Base-by-base conservation (phyloP, 257 asterid genomes). In the Nicotiana sylvestris region DNA sequence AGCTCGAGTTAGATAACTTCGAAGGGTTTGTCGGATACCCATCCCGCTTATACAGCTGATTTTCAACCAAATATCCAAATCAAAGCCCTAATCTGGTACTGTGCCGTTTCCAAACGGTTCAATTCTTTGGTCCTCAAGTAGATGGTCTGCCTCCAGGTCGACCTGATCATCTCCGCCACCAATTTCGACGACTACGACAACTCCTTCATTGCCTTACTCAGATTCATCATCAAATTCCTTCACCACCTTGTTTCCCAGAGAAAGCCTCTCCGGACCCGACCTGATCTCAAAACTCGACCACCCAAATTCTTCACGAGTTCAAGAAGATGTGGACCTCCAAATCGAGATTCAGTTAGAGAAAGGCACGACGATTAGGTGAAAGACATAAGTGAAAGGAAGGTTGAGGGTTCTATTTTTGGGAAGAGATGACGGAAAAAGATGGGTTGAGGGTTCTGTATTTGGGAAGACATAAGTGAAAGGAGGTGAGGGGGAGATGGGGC, bases 131-230 rank as follows among this genome's bases (percentile, higher is more conserved):
- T 88, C 37, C 91, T n/a, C 95, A 86, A 27, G 79, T 88, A 11
- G 92, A 91, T 49, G 7, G 89, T 91, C 70, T 87, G 89, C 83
- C 91, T 91, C 84, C 89, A 90, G 16, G 93, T 91, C 49, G 95
- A 91, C 85, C 86, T 93, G 33, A 92, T 91, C 30, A 85, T 90
- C 81, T 87, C 93, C 61, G 83, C 87, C 12, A 66, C 89, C n/a
- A 87, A 85, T 49, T 78, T 85, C 27, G 80, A 76, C 62, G 83
- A 82, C 58, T 86, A 81, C 81, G 90, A 81, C 12, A 87, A 78
- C 32, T 85, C 90, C 2, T 35, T 89, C 84, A 39, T 87, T 17
- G 29, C 90, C 29, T 77, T 90, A 72, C 77, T 91, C 68, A 81
- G 87, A 80, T 88, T 91, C 55, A 66, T 91, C 32, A 60, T 88